These are phyloP conservation scores for Gaillardinia entomophila DNA, from an alignment of 805 yeast species.

Conservation along the genomic window DNA sequence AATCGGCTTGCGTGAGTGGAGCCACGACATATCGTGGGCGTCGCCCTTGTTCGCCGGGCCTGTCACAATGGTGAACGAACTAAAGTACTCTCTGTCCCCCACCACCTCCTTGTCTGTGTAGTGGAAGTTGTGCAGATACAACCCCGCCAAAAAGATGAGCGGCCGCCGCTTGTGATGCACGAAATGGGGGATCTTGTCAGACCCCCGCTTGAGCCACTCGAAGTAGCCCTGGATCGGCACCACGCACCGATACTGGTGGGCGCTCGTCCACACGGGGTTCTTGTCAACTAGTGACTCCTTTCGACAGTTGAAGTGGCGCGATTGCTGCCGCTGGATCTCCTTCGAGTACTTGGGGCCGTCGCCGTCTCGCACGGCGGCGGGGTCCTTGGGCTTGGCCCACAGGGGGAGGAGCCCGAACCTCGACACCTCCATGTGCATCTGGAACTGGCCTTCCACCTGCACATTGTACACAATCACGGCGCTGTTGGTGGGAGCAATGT, in stretches of 20 bases:
- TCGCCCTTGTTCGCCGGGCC: slow-evolving; percentile 47
- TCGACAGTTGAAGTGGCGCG: slow-evolving; percentile 69
- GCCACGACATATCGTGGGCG: slow-evolving; percentile 52
- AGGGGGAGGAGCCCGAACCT: slow-evolving; percentile 75
- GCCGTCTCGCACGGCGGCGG: slow-evolving; percentile 16
- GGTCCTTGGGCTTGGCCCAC: slow-evolving; percentile 49
- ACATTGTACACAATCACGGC: slow-evolving; percentile 37
- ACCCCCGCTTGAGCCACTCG: slow-evolving; percentile 59
- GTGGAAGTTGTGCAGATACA: slow-evolving; percentile 32
- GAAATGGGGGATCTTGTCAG: slow-evolving; percentile 57
- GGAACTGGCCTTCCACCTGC: slow-evolving; percentile 3
- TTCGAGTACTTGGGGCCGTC: slow-evolving; percentile 17
- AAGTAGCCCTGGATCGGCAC: slow-evolving; percentile 80
- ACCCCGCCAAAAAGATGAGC: slow-evolving; percentile 58
- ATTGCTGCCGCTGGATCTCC: slow-evolving; percentile 29
- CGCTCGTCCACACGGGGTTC: slow-evolving; percentile 54
- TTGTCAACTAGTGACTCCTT: slow-evolving; percentile 49
- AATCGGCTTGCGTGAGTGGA: slow-evolving; percentile 78
- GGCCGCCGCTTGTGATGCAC: slow-evolving; percentile 48
- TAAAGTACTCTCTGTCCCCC: slow-evolving; percentile 18
- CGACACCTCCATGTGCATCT: slow-evolving; percentile 46
- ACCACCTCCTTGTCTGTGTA: slow-evolving; percentile 16
- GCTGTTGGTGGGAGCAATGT: slow-evolving; percentile 55
- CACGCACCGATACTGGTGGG: slow-evolving; percentile 54
- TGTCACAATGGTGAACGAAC: slow-evolving; percentile 66